Percentiles rank a stretch among this genome's conserved stretches.
Conservation (phyloP, 2,329 filamentous ascomycete species). For the Alternaria longipes region DNA sequence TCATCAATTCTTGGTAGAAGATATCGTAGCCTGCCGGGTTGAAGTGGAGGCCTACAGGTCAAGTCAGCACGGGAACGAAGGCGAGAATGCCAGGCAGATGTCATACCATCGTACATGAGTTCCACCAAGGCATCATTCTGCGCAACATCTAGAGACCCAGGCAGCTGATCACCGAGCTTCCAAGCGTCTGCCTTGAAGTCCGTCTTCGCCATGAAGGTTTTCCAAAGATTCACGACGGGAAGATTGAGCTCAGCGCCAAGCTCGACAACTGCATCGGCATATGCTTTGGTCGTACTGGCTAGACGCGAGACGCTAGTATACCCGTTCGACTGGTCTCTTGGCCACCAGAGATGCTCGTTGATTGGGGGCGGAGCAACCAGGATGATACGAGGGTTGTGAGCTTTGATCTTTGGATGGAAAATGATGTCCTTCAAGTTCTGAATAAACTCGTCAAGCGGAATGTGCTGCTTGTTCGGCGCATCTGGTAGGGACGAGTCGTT, state of each 20-base stretch:
- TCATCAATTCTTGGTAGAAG: constrained; percentile 63
- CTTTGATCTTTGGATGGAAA: constrained; percentile 72
- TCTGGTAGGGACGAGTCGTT: constrained; percentile 82
- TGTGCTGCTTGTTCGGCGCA: constrained; percentile 73
- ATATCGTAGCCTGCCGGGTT: constrained; percentile 65
- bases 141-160: constrained; percentile 67
- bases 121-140: constrained; percentile 64
- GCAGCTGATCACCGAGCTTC: constrained; percentile 56
- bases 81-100: background rate
- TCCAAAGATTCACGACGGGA: constrained; percentile 80
- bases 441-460: constrained; percentile 79
- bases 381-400: constrained; percentile 77
- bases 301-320: constrained; percentile 58
- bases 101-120: constrained; percentile 66
- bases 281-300: constrained; percentile 70
- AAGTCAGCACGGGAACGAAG: constrained; percentile 17
- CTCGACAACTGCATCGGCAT: constrained; percentile 70
- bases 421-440: constrained; percentile 77
- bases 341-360: constrained; percentile 75
- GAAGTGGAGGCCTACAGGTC: constrained; percentile 64
- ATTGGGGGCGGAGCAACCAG: constrained; percentile 84
- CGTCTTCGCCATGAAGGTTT: constrained; percentile 73
- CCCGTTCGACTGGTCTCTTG: constrained; percentile 54
- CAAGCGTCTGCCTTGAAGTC: constrained; percentile 58
- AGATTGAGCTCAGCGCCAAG: constrained; percentile 66